Conservation (phyloP, 2,329 filamentous ascomycete genomes). For the Alternaria sp. region DNA sequence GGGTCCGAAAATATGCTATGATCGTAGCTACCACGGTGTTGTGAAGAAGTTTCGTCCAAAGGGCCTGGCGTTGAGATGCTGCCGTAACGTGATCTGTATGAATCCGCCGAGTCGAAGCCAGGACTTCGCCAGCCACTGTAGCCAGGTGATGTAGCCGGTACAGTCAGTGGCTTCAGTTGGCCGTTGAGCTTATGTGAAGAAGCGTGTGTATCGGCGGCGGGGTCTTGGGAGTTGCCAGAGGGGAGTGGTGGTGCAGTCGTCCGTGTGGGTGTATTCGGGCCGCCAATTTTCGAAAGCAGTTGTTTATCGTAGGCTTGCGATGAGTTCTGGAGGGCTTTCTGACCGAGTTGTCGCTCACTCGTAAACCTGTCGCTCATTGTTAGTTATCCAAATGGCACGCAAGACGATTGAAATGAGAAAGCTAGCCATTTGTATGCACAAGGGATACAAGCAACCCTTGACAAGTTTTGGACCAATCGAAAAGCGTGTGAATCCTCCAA, state of each 20-base stretch:
- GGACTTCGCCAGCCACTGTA: constrained; percentile 53
- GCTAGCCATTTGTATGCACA: not conserved
- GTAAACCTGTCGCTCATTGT: constrained; percentile 56
- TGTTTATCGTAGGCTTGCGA: constrained; percentile 69
- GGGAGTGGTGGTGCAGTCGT: constrained; percentile 39
- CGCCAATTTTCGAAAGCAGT: constrained; percentile 67
- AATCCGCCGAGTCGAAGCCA: constrained; percentile 43
- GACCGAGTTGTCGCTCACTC: constrained; percentile 65
- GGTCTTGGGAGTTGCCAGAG: constrained; percentile 43
- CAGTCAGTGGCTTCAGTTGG: constrained; percentile 53
- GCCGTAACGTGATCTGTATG: constrained; percentile 52
- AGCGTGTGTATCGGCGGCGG: constrained; percentile 43
- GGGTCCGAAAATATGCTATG: constrained; percentile 60
- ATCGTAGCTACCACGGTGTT: constrained; percentile 68
- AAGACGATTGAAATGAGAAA: not conserved
- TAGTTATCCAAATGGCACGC: constrained; percentile 11
- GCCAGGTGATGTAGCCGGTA: constrained; percentile 54
- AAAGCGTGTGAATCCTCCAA: not conserved
- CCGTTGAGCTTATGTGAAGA: constrained; percentile 51
- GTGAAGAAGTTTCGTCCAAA: constrained; percentile 59
- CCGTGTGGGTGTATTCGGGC: constrained; percentile 62
- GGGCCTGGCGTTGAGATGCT: constrained; percentile 55
- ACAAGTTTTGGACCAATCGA: not conserved
- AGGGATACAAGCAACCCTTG: not conserved
- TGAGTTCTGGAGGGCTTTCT: constrained; percentile 63